Conservation (phyloP, 1,284 basidiomycete genomes). For the Ustilago vetiveriae region DNA sequence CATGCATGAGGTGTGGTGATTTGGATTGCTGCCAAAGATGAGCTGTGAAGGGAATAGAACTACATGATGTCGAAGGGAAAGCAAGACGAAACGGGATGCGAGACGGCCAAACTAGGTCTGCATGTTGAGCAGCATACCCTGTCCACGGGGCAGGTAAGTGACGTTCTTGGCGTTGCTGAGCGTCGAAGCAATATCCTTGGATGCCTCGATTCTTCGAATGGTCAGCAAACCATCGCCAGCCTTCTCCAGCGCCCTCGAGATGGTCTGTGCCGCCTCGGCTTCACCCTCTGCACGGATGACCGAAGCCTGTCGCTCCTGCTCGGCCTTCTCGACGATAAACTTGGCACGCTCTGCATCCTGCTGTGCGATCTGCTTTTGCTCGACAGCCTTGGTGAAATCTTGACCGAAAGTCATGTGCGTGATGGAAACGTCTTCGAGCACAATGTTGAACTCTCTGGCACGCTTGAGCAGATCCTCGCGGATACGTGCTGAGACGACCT, state of each 20-base stretch:
- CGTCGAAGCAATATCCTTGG: slow-evolving; percentile 85
- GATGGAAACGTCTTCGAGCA: slow-evolving; percentile 96
- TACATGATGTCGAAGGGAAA: slow-evolving; percentile 18
- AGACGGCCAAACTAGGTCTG: slow-evolving; percentile 36
- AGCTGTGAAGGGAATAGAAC: slow-evolving; percentile 25
- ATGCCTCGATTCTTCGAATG: slow-evolving; percentile 95
- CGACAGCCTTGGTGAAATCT: slow-evolving; percentile 81
- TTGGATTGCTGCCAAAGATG: too few species aligned
- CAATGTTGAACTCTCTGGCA: slow-evolving; percentile 95
- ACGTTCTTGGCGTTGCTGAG: slow-evolving; percentile 68
- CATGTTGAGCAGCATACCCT: slow-evolving; percentile 66
- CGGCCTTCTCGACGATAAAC: slow-evolving; percentile 94
- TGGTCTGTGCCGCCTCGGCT: slow-evolving; percentile 85
- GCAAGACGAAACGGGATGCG: background rate
- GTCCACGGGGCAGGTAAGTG: slow-evolving; percentile 68
- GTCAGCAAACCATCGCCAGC: slow-evolving; percentile 96
- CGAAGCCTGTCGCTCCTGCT: slow-evolving; percentile 97
- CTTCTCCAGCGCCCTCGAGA: slow-evolving; percentile 89
- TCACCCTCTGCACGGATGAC: slow-evolving; percentile 99
- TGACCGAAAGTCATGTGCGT: slow-evolving; percentile 72
- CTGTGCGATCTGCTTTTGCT: slow-evolving; percentile 97
- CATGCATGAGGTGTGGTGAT: slow-evolving; percentile 37
- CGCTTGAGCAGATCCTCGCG: slow-evolving; percentile 90
- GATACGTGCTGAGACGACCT: slow-evolving; percentile 86
- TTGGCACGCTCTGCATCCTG: slow-evolving; percentile 94